Conservation (phyloP, 345 rosid genomes). For the Eutrema japonicum region DNA sequence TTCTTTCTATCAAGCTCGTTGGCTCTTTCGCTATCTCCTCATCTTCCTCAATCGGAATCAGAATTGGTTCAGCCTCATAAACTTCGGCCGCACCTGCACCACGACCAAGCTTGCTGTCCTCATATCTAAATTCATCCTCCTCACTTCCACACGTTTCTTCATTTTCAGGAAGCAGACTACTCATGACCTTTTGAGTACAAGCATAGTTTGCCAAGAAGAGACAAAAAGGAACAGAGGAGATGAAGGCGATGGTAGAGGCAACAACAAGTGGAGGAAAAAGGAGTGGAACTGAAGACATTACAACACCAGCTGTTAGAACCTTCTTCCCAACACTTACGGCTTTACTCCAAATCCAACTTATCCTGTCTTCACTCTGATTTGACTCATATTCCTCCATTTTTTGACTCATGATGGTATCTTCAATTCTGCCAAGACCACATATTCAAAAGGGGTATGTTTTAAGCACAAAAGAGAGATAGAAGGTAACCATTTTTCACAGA, state of each 20-base stretch:
- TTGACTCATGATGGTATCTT: constrained; percentile 32
- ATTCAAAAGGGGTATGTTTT: not conserved
- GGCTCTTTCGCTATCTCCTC: constrained; percentile 51
- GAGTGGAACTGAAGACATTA: constrained; percentile 67
- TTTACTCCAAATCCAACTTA: constrained; percentile 54
- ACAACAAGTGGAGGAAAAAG: constrained; percentile 71
- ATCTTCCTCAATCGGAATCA: constrained; percentile 19
- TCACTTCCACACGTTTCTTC: constrained; percentile 16
- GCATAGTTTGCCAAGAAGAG: constrained; percentile 73
- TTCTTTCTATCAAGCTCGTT: constrained; percentile 51
- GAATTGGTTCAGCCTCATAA: constrained; percentile 19
- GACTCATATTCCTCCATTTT: constrained; percentile 31
- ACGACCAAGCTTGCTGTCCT: constrained; percentile 26
- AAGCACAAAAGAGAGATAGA: not conserved
- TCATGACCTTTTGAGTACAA: constrained; percentile 73
- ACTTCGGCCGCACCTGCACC: not conserved
- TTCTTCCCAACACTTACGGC: constrained; percentile 67
- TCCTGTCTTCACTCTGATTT: constrained; percentile 40
- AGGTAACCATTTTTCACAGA: not conserved
- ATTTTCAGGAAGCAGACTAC: constrained; percentile 57
- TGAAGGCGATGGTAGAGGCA: constrained; percentile 61
- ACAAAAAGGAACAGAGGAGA: constrained; percentile 68
- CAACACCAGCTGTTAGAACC: constrained; percentile 59
- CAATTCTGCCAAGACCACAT: constrained; percentile 46
- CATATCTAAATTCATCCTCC: constrained; percentile 22